Base-by-base conservation (phyloP, 306 rosid genomes). In the Begonia loranthoides region DNA sequence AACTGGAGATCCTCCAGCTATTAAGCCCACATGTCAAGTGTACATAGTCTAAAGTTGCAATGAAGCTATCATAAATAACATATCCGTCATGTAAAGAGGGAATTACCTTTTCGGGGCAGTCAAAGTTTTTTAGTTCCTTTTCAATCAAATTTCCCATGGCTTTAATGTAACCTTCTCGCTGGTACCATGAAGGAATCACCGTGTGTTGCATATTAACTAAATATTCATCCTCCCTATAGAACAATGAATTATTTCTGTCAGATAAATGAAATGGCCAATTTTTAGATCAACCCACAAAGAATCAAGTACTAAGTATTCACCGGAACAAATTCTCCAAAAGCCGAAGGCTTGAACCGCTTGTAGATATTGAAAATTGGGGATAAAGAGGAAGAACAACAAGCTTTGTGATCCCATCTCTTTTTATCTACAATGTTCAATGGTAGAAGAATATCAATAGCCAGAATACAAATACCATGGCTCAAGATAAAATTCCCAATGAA, bases 311-410 rank as follows among this genome's bases (percentile, higher is more conserved):
- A 49, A 66, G 36, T 51, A 40, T 57, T 76, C 64, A 88, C 96
- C 96, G 64, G 69, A 88, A 88, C 71, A 88, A 81, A 69, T 90
- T 82, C 94, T 88, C 96, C 88, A 88, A 59, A 54, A 88, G 89
- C 57, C 96, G 93, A 56, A 88, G 76, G 79, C 96, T 88, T 70
- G 96, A 88, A 59, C 96, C 96, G 24, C 96, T 88, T 45, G 96
- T 88, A 36, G 96, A 88, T 79, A 88, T 88, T 70, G 96, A 88
- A 81, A 88, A 88, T 76, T 88, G 96, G 33, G 96, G 96, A 79
- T 88, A 88, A 77, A 88, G 96, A 6, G 96, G 96, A 70, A 88
- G 94, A 60, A 88, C 96, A n/a, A 88, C 96, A 69, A 88, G 96
- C 76, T 81, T 88, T 39, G 87, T 72, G 53, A 84, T 88, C 56